Base-by-base conservation (phyloP, 1,284 basidiomycete genomes). In the Meira nashicola region DNA sequence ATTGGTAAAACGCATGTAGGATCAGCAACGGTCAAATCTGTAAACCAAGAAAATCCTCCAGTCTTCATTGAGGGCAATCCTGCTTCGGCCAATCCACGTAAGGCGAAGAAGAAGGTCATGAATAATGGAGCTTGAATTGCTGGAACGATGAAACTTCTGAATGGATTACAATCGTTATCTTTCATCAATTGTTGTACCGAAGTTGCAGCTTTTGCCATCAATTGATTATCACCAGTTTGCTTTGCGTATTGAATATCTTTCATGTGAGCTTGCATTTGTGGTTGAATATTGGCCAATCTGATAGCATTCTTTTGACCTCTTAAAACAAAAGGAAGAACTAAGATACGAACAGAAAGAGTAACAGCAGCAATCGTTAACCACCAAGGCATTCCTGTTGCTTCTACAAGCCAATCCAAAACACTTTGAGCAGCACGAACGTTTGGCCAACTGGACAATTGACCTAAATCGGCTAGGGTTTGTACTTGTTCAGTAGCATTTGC, bases 21-120 rank as follows among this genome's bases (percentile, higher is more conserved):
- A 77, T 93, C 91, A 2, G 86, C 78, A 1, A 83, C 76, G 0
- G 90, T 90, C 60, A 98, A 79, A 78, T 96, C 89, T 0, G 85
- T 85, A 39, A 94, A 80, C 82, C 87, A 87, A 46, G 79, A 82
- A 15, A 92, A 79, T 0, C 93, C 92, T 60, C 90, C 92, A 63
- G 85, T 81, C 67, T 85, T 83, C 68, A 97, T 80, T 77, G 89
- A 88, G 47, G 83, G 82, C 33, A 94, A 75, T 0, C 89, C 89
- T 23, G 86, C 78, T 51, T 83, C 81, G 59, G 87, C 88, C 80
- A 97, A 83, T 40, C 81, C 81, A 76, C 86, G 85, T 50, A 96
- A 78, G 14, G 86, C 91, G 66, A 92, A 87, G 83, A 96, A 98
- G 81, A 92, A 83, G 28, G 87, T 86, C 51, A 96, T 80, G 64